A percentile compares a stretch with the other conserved stretches of the same genome.
phyloP scores from a whole-genome alignment of 2,329 filamentous ascomycete species.

The Macrophomina pseudophaseolina region DNA sequence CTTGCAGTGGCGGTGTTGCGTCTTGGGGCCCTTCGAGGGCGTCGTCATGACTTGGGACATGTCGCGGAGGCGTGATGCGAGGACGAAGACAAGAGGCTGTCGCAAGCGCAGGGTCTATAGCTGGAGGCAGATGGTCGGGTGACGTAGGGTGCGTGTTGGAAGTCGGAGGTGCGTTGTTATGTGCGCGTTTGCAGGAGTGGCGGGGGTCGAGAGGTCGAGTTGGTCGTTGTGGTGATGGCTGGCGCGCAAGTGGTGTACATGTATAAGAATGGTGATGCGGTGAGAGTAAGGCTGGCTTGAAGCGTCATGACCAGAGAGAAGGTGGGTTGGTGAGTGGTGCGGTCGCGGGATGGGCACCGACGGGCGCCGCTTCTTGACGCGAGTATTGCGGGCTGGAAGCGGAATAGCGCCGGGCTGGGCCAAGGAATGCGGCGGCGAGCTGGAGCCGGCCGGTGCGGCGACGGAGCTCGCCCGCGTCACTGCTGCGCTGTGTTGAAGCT shows the following conservation, averaged over 20 bases:
- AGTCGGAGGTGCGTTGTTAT: slow-evolving; percentile 21
- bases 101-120: not conserved
- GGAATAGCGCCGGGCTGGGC: not conserved
- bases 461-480: not conserved
- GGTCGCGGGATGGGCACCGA: slow-evolving; percentile 14
- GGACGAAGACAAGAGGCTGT: not conserved
- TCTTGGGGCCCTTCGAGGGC: slow-evolving; percentile 41
- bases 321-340: slow-evolving; percentile 13
- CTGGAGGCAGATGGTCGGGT: slow-evolving; percentile 3
- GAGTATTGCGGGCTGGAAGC: not conserved
- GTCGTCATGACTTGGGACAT: slow-evolving; percentile 28
- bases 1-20: slow-evolving; percentile 37
- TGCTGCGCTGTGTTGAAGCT: not conserved
- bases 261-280: slow-evolving; percentile 24
- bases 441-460: not conserved
- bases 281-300: slow-evolving; percentile 18
- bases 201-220: slow-evolving; percentile 22
- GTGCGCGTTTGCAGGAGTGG: slow-evolving; percentile 23
- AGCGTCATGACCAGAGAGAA: slow-evolving; percentile 15
- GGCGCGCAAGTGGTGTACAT: slow-evolving; percentile 24
- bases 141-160: slow-evolving; percentile 16
- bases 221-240: slow-evolving; percentile 3
- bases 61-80: not conserved
- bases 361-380: slow-evolving; percentile 21
- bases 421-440: not conserved